These are phyloP conservation scores for Hymenoscyphus repandus DNA, from an alignment of 2,329 filamentous ascomycete species.

Conservation along the genomic window DNA sequence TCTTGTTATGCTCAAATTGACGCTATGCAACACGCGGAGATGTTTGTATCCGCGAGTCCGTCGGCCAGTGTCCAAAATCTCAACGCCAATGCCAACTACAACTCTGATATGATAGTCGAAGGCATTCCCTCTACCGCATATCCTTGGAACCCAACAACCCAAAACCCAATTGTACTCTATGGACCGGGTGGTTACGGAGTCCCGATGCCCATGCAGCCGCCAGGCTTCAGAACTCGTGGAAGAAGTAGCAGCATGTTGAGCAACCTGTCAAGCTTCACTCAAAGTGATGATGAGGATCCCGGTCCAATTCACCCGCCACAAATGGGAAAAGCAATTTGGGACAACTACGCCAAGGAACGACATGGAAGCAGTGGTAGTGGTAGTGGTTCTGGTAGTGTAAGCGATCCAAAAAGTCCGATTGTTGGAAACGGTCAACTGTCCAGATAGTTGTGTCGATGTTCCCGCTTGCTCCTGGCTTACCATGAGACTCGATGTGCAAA, in stretches of 20 bases:
- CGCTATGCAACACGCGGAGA: slow-evolving; percentile 6
- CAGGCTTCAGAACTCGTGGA: slow-evolving; percentile 36
- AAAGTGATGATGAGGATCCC: slow-evolving; percentile 43
- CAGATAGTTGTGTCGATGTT: slow-evolving; percentile 4
- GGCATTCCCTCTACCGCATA: slow-evolving; percentile 9
- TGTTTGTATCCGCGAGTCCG: slow-evolving; percentile 17
- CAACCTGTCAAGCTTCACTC: slow-evolving; percentile 61
- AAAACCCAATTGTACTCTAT: slow-evolving; percentile 9
- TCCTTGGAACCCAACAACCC: slow-evolving; percentile 23
- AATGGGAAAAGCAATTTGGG: slow-evolving; percentile 13
- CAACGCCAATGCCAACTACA: slow-evolving; percentile 1
- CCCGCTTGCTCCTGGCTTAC: background rate
- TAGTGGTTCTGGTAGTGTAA: slow-evolving; percentile 40
- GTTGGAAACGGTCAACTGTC: slow-evolving; percentile 13
- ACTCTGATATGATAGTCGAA: slow-evolving; percentile 12
- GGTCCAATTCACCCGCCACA: slow-evolving; percentile 8
- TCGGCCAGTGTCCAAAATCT: slow-evolving; percentile 19
- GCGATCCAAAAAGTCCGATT: slow-evolving; percentile 48
- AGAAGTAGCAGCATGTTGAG: slow-evolving; percentile 64
- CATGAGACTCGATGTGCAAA: background rate
- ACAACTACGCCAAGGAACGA: slow-evolving; percentile 18
- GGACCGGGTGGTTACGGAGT: slow-evolving; percentile 6
- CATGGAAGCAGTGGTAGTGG: slow-evolving; percentile 30
- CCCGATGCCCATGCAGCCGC: slow-evolving; percentile 7
- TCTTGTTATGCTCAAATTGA: slow-evolving; percentile 10